Evolutionary conservation across 1,284 basidiomycete genomes (phyloP), one percentile per base, ranked within the genome.

Genomic region (Ceratobasidium sp.): DNA sequence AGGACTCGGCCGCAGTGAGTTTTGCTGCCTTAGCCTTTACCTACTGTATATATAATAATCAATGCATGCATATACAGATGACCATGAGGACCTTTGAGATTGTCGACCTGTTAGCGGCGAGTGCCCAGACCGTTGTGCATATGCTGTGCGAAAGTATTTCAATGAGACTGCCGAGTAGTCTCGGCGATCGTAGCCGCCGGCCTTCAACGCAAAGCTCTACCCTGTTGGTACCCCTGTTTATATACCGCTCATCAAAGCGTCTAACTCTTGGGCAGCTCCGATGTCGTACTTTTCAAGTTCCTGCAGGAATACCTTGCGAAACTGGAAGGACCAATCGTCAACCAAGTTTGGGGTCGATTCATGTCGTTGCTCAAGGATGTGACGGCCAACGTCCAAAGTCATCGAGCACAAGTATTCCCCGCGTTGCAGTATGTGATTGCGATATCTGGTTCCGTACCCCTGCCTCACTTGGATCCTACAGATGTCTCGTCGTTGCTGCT

Each of bases 301-400:
- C 83, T 98, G 42, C 95, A 98, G 77, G 87, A 89, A 72, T 98
- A 98, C 78, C 80, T 97, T n/a, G 81, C 82, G 23, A 86, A 90
- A 6, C 81, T 99, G 59, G 96, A 98, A 79, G 92, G 93, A 1
- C 92, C 94, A 0, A 83, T 96, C 23, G 94, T 94, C 1, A 84
- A 94, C 4, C 96, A 98, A 81, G 92, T 98, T 7, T 98, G 96
- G 96, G 82, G 83, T 66, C 86, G 92, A 21, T 90, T 91, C 77
- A 83, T 94, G 74, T 86, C 89, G 42, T 84, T 98, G 40, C 87
- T 89, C 9, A 95, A 92, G 78, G 96, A 98, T 36, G 81, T 96
- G 21, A 81, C 88, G 12, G 84, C 84, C 63, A 85, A 83, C 76
- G 80, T 87, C 60, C 83, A 87, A 74, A 85, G 89, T 64, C 87